Conservation (phyloP, 306 rosid genomes). For the Cicer chorassanicum region DNA sequence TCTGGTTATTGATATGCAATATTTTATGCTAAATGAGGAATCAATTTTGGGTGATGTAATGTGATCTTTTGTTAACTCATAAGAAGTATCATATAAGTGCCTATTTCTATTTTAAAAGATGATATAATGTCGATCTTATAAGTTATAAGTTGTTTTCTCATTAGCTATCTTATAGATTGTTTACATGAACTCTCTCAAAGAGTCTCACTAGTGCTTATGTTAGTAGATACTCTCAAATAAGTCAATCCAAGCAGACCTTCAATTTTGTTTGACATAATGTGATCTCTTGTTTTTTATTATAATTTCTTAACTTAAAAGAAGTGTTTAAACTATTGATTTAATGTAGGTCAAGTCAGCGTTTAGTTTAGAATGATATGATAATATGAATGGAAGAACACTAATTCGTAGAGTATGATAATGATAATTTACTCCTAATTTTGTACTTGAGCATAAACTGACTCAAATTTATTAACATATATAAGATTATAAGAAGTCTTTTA, state of each 20-base stretch:
- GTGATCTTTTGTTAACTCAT: neutral
- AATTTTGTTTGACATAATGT: no score
- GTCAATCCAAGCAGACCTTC: no score
- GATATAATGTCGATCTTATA: no score
- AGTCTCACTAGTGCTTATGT: no score
- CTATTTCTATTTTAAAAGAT: no score
- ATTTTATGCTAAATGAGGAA: neutral
- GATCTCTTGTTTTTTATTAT: neutral
- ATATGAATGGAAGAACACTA: conserved; percentile 8
- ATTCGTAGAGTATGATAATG: neutral
- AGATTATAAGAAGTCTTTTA: neutral
- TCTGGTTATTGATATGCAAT: conserved; percentile 8
- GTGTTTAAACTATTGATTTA: neutral
- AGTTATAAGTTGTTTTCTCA: no score
- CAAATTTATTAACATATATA: neutral
- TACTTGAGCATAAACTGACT: conserved; percentile 4
- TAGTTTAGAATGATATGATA: conserved; percentile 19
- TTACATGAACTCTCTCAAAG: no score
- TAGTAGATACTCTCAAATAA: no score
- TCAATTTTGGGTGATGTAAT: neutral
- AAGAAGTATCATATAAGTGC: no score
- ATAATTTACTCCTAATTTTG: neutral
- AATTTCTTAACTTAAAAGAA: neutral
- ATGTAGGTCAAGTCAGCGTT: neutral
- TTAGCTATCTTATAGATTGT: no score